These are phyloP conservation scores for Kodamaea nitidulidarum DNA, from an alignment of 805 yeast genomes.

Conservation along the genomic window DNA sequence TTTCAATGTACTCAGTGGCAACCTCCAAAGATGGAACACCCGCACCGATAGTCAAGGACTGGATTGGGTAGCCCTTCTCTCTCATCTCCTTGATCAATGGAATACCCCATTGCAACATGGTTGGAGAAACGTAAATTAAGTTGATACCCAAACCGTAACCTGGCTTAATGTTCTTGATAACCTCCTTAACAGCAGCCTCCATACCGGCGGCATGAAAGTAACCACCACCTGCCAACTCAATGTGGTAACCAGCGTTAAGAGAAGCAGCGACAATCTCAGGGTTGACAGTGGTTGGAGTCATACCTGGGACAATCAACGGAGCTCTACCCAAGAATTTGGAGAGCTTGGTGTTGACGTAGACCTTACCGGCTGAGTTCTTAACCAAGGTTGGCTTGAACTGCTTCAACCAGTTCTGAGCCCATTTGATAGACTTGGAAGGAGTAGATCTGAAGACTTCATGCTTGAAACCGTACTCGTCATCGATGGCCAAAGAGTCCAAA, in stretches of 20 bases:
- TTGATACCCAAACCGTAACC: slow-evolving; percentile 91
- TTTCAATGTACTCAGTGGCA: slow-evolving; percentile 92
- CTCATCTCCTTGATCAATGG: slow-evolving; percentile 89
- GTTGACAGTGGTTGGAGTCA: slow-evolving; percentile 97
- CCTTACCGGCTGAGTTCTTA: slow-evolving; percentile 66
- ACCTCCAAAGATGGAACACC: slow-evolving; percentile 99
- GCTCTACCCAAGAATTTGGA: slow-evolving; percentile 89
- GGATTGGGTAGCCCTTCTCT: slow-evolving; percentile 90
- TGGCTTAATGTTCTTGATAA: slow-evolving; percentile 63
- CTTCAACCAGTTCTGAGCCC: slow-evolving; percentile 85
- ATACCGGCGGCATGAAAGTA: slow-evolving; percentile 73
- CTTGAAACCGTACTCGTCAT: slow-evolving; percentile 91
- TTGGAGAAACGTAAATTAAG: slow-evolving; percentile 93
- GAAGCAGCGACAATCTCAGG: slow-evolving; percentile 94
- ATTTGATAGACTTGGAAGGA: slow-evolving; percentile 55
- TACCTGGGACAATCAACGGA: slow-evolving; percentile 97
- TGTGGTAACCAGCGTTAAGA: slow-evolving; percentile 92
- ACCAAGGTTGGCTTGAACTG: slow-evolving; percentile 84
- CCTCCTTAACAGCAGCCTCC: slow-evolving; percentile 70
- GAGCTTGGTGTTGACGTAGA: slow-evolving; percentile 90
- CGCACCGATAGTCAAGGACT: slow-evolving; percentile 96
- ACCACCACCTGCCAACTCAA: slow-evolving; percentile 99
- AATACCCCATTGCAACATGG: slow-evolving; percentile 98
- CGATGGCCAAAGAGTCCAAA: slow-evolving; percentile 56
- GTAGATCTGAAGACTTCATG: slow-evolving; percentile 85